Conservation (phyloP, 1,284 basidiomycete species). For the Sutorius eximius region DNA sequence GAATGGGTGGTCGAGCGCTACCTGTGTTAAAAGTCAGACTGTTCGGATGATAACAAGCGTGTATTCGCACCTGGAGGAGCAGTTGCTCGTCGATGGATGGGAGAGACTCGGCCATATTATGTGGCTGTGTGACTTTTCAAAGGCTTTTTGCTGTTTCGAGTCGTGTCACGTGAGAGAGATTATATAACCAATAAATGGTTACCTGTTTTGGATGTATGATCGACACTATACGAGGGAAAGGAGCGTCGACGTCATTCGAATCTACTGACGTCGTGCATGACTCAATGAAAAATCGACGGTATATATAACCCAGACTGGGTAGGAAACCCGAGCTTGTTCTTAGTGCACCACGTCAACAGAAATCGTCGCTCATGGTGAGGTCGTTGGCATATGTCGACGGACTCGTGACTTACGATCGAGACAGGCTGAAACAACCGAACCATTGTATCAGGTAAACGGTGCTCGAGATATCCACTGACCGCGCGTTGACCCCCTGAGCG, state of each 20-base stretch:
- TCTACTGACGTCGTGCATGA: slow-evolving; percentile 18
- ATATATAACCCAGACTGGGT: slow-evolving; percentile 14
- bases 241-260: slow-evolving; percentile 22
- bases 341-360: not conserved
- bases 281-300: slow-evolving; percentile 3
- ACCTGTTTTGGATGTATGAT: slow-evolving; percentile 5
- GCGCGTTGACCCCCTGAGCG: slow-evolving; percentile 3
- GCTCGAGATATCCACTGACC: no score
- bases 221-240: not conserved
- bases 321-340: not conserved
- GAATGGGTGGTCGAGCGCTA: slow-evolving; percentile 29
- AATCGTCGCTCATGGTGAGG: slow-evolving; percentile 14
- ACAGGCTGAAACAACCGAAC: slow-evolving; percentile 21
- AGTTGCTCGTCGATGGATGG: slow-evolving; percentile 24
- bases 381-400: not conserved
- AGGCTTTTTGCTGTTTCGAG: not conserved
- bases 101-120: slow-evolving; percentile 29
- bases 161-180: slow-evolving; percentile 12
- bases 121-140: not conserved
- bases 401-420: slow-evolving; percentile 3
- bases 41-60: rapidly evolving
- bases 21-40: slow-evolving; percentile 9
- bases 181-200: not conserved
- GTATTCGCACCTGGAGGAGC: slow-evolving; percentile 24
- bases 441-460: slow-evolving; percentile 22